Conservation (phyloP, 495 filamentous ascomycete genomes). For the Venustampulla echinocandica region DNA sequence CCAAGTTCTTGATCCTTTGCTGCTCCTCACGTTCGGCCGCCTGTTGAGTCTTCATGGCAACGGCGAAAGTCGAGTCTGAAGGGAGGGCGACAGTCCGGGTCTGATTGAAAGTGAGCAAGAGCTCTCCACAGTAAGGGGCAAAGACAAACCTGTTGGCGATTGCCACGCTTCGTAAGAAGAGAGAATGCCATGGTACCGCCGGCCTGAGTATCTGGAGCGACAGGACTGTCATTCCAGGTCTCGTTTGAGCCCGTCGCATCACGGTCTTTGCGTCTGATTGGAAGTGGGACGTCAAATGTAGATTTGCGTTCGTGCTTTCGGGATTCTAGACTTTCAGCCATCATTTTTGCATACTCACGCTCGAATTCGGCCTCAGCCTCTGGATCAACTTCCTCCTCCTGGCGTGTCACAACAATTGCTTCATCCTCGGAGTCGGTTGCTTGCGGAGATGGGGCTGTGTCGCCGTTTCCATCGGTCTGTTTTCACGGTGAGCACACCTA, state of each 20-base stretch:
- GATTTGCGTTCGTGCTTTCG: conserved; percentile 90
- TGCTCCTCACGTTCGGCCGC: conserved; percentile 93
- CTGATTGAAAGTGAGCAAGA: conserved; percentile 33
- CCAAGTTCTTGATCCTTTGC: conserved; percentile 93
- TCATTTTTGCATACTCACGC: conserved; percentile 96
- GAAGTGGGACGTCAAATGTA: conserved; percentile 87
- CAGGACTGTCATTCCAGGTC: conserved; percentile 34
- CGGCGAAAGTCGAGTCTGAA: conserved; percentile 86
- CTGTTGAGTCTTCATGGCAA: conserved; percentile 92
- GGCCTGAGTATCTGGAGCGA: conserved; percentile 31
- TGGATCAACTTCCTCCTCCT: conserved; percentile 85
- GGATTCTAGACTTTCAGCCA: conserved; percentile 91
- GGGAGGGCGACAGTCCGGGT: conserved; percentile 91
- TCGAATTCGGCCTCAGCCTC: conserved; percentile 96
- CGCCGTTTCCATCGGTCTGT: conserved; percentile 29
- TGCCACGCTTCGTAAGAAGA: conserved; percentile 90
- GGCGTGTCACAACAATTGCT: conserved; percentile 78
- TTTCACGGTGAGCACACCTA: too few species aligned
- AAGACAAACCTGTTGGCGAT: conserved; percentile 73
- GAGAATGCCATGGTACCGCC: conserved; percentile 83
- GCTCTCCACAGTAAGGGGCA: conserved; percentile 6
- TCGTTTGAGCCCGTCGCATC: conserved; percentile 43
- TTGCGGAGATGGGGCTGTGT: conserved; percentile 37
- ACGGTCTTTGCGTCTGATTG: conserved; percentile 68
- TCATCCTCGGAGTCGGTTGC: conserved; percentile 66